Conservation (phyloP, 305 asterid genomes). For the Ruellia speciosa region DNA sequence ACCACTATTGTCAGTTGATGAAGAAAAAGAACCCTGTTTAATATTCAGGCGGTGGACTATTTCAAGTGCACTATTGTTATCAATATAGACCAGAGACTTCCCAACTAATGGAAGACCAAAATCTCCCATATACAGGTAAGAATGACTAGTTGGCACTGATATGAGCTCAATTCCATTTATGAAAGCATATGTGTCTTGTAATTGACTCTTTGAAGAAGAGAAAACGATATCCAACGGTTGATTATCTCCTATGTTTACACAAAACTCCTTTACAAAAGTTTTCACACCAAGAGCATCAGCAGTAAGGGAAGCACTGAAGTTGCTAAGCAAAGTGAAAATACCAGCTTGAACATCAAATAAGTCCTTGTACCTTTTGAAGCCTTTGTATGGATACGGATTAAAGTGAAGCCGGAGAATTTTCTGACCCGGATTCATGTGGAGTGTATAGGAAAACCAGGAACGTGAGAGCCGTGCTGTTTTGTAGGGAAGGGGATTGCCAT, state of each 20-base stretch:
- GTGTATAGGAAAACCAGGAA: constrained; percentile 31
- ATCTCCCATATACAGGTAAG: constrained; percentile 30
- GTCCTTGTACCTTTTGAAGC: constrained; percentile 20
- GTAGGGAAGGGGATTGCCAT: constrained; percentile 29
- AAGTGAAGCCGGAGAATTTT: constrained; percentile 46
- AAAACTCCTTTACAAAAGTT: constrained; percentile 28
- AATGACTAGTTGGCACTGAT: constrained; percentile 26
- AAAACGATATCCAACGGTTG: constrained; percentile 25
- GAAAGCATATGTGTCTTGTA: constrained; percentile 25
- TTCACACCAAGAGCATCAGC: constrained; percentile 30
- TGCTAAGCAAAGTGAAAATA: constrained; percentile 32
- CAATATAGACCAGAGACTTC: constrained; percentile 26
- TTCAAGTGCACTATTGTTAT: constrained; percentile 36
- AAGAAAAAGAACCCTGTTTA: background rate
- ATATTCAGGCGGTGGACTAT: constrained; percentile 25
- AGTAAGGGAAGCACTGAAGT: constrained; percentile 37
- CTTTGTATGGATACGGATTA: constrained; percentile 23
- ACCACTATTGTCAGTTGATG: background rate
- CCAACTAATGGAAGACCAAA: constrained; percentile 33
- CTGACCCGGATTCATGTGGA: constrained; percentile 43
- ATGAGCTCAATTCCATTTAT: constrained; percentile 43
- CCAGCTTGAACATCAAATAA: constrained; percentile 39
- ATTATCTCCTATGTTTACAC: constrained; percentile 20
- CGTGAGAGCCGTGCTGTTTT: constrained; percentile 38
- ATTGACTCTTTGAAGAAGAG: constrained; percentile 13